A percentile compares a stretch with the other conserved stretches of the same genome.
Conservation (phyloP, 1,284 basidiomycete genomes). For the Neonothopanus nambi region DNA sequence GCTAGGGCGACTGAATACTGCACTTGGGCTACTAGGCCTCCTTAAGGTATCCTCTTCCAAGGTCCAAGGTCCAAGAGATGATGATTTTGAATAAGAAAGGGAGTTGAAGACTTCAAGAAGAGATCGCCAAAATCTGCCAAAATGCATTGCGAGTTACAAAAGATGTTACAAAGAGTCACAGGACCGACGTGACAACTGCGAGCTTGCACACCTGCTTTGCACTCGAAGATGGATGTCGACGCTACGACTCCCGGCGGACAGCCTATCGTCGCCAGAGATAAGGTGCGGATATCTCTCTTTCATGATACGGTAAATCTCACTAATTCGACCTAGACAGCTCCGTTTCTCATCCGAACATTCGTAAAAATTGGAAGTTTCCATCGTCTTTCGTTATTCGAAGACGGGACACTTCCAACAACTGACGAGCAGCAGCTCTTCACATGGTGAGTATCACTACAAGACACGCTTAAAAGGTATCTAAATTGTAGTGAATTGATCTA, state of each 20-base stretch:
- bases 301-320: background rate
- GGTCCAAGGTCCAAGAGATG: too few relatives aligned
- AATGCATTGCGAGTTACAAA: too few relatives aligned
- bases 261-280: slow-evolving; percentile 40
- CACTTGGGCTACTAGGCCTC: too few relatives aligned
- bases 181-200: too few relatives aligned
- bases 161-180: too few relatives aligned
- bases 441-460: slow-evolving; percentile 58
- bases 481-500: slow-evolving; percentile 26
- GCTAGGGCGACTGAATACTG: too few relatives aligned
- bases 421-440: slow-evolving; percentile 80
- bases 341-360: slow-evolving; percentile 79
- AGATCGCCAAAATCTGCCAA: too few relatives aligned
- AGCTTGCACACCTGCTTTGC: too few relatives aligned
- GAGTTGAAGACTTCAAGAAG: too few relatives aligned
- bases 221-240: too few relatives aligned
- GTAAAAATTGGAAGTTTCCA: slow-evolving; percentile 78
- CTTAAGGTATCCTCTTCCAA: too few relatives aligned
- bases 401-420: slow-evolving; percentile 67
- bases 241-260: slow-evolving; percentile 33
- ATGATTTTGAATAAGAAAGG: too few relatives aligned
- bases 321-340: slow-evolving; percentile 52
- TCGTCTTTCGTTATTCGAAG: slow-evolving; percentile 68
- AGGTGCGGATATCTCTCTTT: slow-evolving; percentile 26
- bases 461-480: background rate